These are phyloP conservation scores for Ustilago shanxiensis DNA, from an alignment of 1,284 basidiomycete species.

Conservation along the genomic window DNA sequence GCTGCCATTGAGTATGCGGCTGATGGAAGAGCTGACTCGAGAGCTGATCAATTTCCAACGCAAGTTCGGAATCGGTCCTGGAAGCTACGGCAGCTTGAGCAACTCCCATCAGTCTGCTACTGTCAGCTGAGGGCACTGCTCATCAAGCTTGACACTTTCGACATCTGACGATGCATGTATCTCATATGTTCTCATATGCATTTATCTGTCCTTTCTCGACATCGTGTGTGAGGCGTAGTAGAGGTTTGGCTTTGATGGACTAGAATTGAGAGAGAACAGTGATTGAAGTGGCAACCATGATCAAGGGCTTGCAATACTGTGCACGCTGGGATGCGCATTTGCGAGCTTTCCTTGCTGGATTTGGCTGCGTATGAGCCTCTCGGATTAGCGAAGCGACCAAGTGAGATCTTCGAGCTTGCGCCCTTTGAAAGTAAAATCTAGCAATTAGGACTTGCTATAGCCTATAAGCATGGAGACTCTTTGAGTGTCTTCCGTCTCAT, in stretches of 20 bases:
- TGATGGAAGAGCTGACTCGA: constrained; percentile 66
- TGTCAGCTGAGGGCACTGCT: constrained; percentile 19
- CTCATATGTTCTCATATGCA: background rate
- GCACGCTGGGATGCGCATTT: too few species aligned
- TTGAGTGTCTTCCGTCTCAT: background rate
- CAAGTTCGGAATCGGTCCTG: constrained; percentile 54
- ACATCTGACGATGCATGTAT: background rate
- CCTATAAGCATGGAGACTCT: too few species aligned
- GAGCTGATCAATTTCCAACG: constrained; percentile 65
- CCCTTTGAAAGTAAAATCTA: background rate
- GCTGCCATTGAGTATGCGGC: constrained; percentile 62
- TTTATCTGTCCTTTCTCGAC: background rate
- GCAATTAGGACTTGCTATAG: background rate
- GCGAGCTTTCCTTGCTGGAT: too few species aligned
- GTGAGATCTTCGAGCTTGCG: too few species aligned
- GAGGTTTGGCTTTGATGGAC: too few species aligned
- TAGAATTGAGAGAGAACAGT: too few species aligned
- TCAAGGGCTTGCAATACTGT: too few species aligned
- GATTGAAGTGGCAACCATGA: background rate
- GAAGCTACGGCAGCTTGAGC: constrained; percentile 31
- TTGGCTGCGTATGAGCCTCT: too few species aligned
- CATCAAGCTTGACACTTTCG: background rate
- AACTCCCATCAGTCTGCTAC: constrained; percentile 29
- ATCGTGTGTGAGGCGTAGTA: background rate
- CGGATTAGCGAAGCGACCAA: too few species aligned